Evolutionary conservation across 805 yeast species (phyloP), one percentile per base, ranked within the genome.

Genomic region (Metschnikowia colocasiae): DNA sequence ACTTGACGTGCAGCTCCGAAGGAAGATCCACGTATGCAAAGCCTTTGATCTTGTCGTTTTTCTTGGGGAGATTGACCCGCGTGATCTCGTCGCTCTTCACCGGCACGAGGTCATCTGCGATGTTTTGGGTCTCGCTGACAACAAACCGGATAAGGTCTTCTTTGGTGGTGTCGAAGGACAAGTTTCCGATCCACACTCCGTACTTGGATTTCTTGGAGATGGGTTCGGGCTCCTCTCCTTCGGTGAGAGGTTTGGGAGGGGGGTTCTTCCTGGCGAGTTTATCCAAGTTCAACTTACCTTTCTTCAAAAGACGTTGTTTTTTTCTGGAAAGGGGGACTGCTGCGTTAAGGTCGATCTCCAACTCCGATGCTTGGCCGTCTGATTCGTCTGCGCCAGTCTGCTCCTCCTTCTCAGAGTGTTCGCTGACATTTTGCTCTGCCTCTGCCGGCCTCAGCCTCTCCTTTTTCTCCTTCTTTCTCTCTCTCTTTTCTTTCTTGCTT

Each of bases 111-210:
- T 61, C 70, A 3, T 65, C 65, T 3, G 46, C 41, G 9, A 59
- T 61, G 1, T 62, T 68, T 13, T 68, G 59, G 0, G 92, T 79
- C 60, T 84, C 87, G 8, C 79, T 75, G 1, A 75, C 68, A 6
- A 94, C 65, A 54, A 85, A 89, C 45, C 82, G 74, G 12, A 71
- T 69, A 29, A 94, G 60, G 53, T 90, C 95, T 30, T 85, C 92
- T 56, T 78, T 81, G 0, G 83, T 75, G 4, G 97, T 88, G 44
- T 87, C 94, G 59, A 85, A 94, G 0, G 96, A 76, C 53, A 94
- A 68, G 63, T 94, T 94, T 36, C 99, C 99, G 40, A 94, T 79
- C 99, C 99, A 94, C 30, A 90, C 94, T 38, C 95, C 95, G 58
- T 69, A 79, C 46, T 76, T 79, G 4, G 83, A 76, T 59, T 73